Evolutionary conservation across 2,329 filamentous ascomycete genomes (phyloP), one percentile per base, ranked within the genome.

Genomic region (Paracamarosporium sp.): DNA sequence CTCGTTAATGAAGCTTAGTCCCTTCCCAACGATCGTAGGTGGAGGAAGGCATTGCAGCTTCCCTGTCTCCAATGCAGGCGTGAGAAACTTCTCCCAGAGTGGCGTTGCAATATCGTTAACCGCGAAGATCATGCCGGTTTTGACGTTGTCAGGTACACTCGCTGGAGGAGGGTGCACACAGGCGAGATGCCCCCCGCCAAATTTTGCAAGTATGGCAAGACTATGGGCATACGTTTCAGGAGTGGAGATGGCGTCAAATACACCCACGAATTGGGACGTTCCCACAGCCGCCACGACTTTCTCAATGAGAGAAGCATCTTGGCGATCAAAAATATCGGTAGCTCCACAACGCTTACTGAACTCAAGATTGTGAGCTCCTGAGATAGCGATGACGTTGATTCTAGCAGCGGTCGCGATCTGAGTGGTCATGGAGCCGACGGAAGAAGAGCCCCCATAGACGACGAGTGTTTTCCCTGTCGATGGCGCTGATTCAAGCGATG

Each of bases 371-470:
- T 62, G 60, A 4, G 64, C 64, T 0, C 77, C 76, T 0, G 72
- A 68, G 0, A 78, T 76, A 0, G 75, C 60, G 31, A 78, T 64
- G 15, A 82, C 78, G 5, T 70, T 62, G 50, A 78, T 74, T 0
- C 80, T 78, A 12, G 75, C 64, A 0, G 76, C 73, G 1, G 63
- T 69, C 0, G 77, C 79, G 1, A 81, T 55, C 54, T 82, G 80
- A 22, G 80, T 77, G 0, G 75, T 76, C 13, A 69, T 73, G 22
- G 78, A 77, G 5, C 81, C 67, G 15, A 80, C 63, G 5, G 66
- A 70, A 25, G 67, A 64, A 3, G 79, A 77, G 0, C 82, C 84
- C 6, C 83, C 83, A 76, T 80, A 84, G 5, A 85, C 67, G 8
- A 85, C 59, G 24, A 80, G 60, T 4, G 72, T 71, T 61, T 79